phyloP scores from a whole-genome alignment of 2,329 filamentous ascomycete species.

The Fusarium circinatum region DNA sequence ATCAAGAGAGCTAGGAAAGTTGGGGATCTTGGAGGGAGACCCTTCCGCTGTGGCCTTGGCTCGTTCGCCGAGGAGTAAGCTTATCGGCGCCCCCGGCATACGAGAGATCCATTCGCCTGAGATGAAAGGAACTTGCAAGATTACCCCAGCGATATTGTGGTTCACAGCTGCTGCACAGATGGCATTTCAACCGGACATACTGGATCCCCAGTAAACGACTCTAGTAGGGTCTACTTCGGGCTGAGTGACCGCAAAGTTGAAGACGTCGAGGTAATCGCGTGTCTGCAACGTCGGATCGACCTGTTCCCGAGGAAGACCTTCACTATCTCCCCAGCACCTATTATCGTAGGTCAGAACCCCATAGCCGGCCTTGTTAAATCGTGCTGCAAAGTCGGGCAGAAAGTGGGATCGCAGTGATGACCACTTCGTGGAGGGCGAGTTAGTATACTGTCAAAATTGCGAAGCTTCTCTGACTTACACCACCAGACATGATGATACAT shows the following conservation, averaged over 20 bases:
- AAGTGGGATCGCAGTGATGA: not conserved
- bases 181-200: not conserved
- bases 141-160: not conserved
- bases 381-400: not conserved
- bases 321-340: not conserved
- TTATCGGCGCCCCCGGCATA: not conserved
- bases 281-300: not conserved
- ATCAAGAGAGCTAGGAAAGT: not conserved
- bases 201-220: not conserved
- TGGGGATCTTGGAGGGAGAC: not conserved
- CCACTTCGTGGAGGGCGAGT: not conserved
- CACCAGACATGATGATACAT: not conserved
- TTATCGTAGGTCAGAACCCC: not conserved
- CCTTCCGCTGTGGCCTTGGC: not conserved
- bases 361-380: not conserved
- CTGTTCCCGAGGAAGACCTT: not conserved
- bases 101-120: not conserved
- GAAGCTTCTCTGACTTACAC: not conserved
- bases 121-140: not conserved
- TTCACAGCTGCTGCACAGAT: not conserved
- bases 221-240: not conserved
- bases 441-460: accelerated
- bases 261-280: not conserved
- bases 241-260: not conserved
- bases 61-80: not conserved